phyloP scores from a whole-genome alignment of 2,329 filamentous ascomycete species.

The Cytospora leucostoma region DNA sequence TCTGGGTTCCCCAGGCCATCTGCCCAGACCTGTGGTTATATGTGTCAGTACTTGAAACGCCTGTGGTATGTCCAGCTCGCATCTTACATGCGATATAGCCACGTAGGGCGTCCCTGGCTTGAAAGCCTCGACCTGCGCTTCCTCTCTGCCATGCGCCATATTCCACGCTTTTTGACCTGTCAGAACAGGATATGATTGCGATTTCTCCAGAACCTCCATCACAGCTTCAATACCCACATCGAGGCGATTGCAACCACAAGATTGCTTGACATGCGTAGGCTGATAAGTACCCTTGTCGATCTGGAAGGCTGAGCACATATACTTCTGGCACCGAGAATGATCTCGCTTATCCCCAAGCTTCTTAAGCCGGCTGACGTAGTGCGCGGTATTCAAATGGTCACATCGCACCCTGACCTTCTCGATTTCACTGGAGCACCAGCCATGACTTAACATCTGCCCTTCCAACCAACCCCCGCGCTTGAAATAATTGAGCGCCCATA shows the following conservation, averaged over 20 bases:
- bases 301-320: constrained; percentile 36
- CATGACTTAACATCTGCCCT: constrained; percentile 33
- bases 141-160: background rate
- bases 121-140: constrained; percentile 31
- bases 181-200: constrained; percentile 31
- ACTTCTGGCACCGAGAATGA: constrained; percentile 34
- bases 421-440: constrained; percentile 40
- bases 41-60: background rate
- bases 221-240: constrained; percentile 26
- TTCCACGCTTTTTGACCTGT: background rate
- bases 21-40: constrained; percentile 36
- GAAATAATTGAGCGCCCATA: constrained; percentile 1
- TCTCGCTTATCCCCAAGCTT: constrained; percentile 22
- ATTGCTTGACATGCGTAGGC: constrained; percentile 30
- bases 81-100: constrained; percentile 38
- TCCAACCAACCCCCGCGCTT: constrained; percentile 29
- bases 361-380: constrained; percentile 32
- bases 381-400: constrained; percentile 32
- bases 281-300: constrained; percentile 35
- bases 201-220: constrained; percentile 25
- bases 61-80: too few relatives aligned
- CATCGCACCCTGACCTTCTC: constrained; percentile 33
- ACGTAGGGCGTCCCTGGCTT: constrained; percentile 34
- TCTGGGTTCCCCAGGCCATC: constrained; percentile 39
- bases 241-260: constrained; percentile 31